Evolutionary conservation across 208 protist species (phyloP).

Genomic region (Trypanosoma melophagium): DNA sequence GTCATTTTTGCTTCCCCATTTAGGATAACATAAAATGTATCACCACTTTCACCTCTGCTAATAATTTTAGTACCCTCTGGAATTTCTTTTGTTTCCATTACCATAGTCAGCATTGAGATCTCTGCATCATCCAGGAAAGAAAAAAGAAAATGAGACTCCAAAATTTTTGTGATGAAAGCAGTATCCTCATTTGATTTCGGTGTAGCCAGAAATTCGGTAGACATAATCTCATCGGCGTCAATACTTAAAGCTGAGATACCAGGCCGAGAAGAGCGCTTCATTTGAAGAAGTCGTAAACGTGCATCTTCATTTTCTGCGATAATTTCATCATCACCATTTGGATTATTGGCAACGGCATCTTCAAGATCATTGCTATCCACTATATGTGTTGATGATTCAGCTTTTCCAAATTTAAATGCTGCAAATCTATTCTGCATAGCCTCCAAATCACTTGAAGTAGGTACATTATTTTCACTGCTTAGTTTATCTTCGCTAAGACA

Average conservation of each 20-base stretch:
- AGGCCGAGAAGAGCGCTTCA: slow-evolving; percentile 47
- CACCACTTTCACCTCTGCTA: slow-evolving; percentile 36
- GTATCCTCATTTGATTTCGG: slow-evolving; percentile 64
- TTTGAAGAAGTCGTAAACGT: slow-evolving; percentile 39
- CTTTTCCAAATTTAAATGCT: slow-evolving; percentile 5
- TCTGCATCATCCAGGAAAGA: slow-evolving; percentile 69
- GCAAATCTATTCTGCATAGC: slow-evolving; percentile 1
- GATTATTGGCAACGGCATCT: background rate
- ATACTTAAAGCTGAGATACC: slow-evolving; percentile 50
- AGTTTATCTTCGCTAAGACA: background rate
- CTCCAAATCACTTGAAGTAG: background rate
- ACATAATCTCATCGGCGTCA: slow-evolving; percentile 44
- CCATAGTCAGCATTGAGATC: slow-evolving; percentile 48
- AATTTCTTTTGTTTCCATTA: slow-evolving; percentile 58
- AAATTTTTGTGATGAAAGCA: slow-evolving; percentile 42
- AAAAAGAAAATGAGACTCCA: slow-evolving; percentile 75
- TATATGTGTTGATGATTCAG: background rate
- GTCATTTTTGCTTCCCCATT: slow-evolving; percentile 48
- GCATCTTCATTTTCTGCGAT: slow-evolving; percentile 54
- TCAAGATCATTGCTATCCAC: background rate
- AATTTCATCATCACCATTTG: slow-evolving; percentile 11
- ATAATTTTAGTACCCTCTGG: slow-evolving; percentile 33
- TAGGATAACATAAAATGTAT: slow-evolving; percentile 71
- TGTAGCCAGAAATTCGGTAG: slow-evolving; percentile 43
- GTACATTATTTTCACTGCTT: background rate